phyloP scores from a whole-genome alignment of 768 basidiomycete species.

The Auricularia auricula-judae region DNA sequence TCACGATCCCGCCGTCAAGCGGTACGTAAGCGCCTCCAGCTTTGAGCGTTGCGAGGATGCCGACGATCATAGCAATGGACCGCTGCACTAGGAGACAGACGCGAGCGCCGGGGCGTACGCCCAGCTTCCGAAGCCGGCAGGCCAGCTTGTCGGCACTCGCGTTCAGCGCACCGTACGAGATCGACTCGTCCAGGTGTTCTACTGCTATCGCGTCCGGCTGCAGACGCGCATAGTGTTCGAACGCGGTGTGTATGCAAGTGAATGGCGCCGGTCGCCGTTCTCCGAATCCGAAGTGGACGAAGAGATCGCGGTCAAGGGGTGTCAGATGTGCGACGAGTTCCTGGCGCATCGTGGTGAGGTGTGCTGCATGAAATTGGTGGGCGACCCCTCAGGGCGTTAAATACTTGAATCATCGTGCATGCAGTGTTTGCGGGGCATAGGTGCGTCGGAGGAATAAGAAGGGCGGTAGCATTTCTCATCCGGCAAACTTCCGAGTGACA shows the following conservation, averaged over 20 bases:
- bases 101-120: slow-evolving; percentile 36
- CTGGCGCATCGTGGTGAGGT: neutral
- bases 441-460: neutral
- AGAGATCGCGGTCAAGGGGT: slow-evolving; percentile 30
- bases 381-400: neutral
- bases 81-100: slow-evolving; percentile 46
- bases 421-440: neutral
- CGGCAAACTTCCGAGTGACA: neutral
- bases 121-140: slow-evolving; percentile 27
- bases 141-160: slow-evolving; percentile 37
- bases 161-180: slow-evolving; percentile 43
- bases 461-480: neutral
- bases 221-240: slow-evolving; percentile 32
- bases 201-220: slow-evolving; percentile 37
- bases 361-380: neutral
- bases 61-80: slow-evolving; percentile 41
- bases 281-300: slow-evolving; percentile 36
- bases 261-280: slow-evolving; percentile 27
- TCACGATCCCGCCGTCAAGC: slow-evolving; percentile 45
- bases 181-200: slow-evolving; percentile 34
- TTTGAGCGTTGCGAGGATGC: slow-evolving; percentile 44
- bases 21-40: slow-evolving; percentile 51
- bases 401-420: neutral
- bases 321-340: slow-evolving; percentile 19
- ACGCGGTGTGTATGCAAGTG: slow-evolving; percentile 44